A percentile compares a stretch with the other conserved stretches of the same genome.
Conservation (phyloP, 495 filamentous ascomycete genomes). For the Aspergillus cavernicola region DNA sequence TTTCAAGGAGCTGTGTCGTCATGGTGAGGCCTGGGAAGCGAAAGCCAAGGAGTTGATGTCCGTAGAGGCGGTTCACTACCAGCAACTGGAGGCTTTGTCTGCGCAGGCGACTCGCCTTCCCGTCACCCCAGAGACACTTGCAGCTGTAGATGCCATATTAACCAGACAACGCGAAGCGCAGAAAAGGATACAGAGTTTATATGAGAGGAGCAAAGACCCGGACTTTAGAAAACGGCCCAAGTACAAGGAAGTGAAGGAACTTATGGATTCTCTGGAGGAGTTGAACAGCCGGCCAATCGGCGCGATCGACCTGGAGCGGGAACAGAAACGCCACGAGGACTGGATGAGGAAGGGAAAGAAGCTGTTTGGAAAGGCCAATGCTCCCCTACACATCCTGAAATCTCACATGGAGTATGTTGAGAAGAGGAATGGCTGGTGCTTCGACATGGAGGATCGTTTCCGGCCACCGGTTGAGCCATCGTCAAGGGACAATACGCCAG, state of each 20-base stretch:
- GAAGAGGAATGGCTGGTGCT: conserved; percentile 83
- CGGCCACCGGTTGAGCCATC: conserved; percentile 87
- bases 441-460: conserved; percentile 86
- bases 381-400: conserved; percentile 89
- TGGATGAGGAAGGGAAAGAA: conserved; percentile 99
- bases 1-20: conserved; percentile 69
- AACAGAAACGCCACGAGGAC: conserved; percentile 94
- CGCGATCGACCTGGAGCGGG: conserved; percentile 88
- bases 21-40: conserved; percentile 83
- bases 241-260: conserved; percentile 85
- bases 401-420: conserved; percentile 92
- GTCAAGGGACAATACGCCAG: conserved; percentile 78
- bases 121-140: conserved; percentile 75
- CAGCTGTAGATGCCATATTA: conserved; percentile 83
- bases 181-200: conserved; percentile 75
- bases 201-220: conserved; percentile 67
- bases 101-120: conserved; percentile 72
- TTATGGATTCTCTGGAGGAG: conserved; percentile 80
- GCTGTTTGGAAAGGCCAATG: conserved; percentile 97
- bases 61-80: conserved; percentile 85
- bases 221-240: conserved; percentile 78
- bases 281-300: conserved; percentile 88
- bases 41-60: conserved; percentile 93
- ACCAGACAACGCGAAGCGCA: conserved; percentile 96
- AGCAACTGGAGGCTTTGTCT: conserved; percentile 88